Evolutionary conservation across 2,329 filamentous ascomycete species (phyloP), one percentile per base, ranked within the genome.

Genomic region (Periconia sp.): DNA sequence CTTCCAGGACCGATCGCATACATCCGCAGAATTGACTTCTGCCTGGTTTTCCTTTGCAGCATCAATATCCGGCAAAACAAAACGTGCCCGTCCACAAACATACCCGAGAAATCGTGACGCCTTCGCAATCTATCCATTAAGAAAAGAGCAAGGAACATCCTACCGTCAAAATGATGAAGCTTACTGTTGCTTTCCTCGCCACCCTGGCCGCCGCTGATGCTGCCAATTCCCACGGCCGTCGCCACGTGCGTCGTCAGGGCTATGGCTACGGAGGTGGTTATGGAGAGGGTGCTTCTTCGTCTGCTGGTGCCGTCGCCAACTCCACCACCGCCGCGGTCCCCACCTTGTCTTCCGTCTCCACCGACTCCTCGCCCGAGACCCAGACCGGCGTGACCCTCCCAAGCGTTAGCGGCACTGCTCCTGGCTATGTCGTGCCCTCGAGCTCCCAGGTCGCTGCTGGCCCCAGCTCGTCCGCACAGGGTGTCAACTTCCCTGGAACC

Each of bases 171-270:
- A 65, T 65, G 61, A 65, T 65, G 62, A 65, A 65, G 59, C 59
- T 64, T 42, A 65, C 62, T 4, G 52, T 65, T 49, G 55, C 62
- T 39, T 65, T 65, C 56, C 52, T 65, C 39, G 60, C 60, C 18
- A 50, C 62, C 36, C 58, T 65, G 30, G 62, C 62, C 12, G 57
- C 60, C 22, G 58, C 57, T 30, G 61, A 66, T 54, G 63, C 57
- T 26, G 54, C 59, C 37, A 46, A 65, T 47, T 56, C 54, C 38
- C 62, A 61, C 46, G 58, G 43, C 48, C 56, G 57, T 39, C 63
- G 60, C 46, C 54, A 62, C 43, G 54, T 50, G 31, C 61, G 58
- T 36, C 63, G 64, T 43, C 45, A 59, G 42, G 54, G 55, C 30
- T 46, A 42, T 21, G 36, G 41, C 37, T 41, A 41, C 35, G 30